Percentiles rank a stretch among this genome's conserved stretches.
Conservation (phyloP, 208 protist genomes). For the Wallacemonas sp. region DNA sequence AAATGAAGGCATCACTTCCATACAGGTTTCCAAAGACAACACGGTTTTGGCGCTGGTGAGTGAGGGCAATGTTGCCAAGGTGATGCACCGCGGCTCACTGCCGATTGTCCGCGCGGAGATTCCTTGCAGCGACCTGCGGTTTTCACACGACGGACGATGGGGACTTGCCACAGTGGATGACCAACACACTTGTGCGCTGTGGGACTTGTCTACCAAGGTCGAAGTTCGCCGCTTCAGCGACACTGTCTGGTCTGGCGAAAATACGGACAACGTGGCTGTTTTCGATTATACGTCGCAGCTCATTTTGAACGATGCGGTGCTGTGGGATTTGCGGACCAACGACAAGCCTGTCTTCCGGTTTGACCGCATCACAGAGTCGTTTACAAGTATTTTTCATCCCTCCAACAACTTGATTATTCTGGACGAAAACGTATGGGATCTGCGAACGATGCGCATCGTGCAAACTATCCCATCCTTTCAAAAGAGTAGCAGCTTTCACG, state of each 20-base stretch:
- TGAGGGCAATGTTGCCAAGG: conserved; percentile 21
- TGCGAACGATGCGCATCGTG: conserved; percentile 73
- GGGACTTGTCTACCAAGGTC: conserved; percentile 60
- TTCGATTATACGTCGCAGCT: conserved; percentile 77
- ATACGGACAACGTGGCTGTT: conserved; percentile 69
- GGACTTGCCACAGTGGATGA: conserved; percentile 64
- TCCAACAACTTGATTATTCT: conserved; percentile 71
- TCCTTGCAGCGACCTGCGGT: conserved; percentile 53
- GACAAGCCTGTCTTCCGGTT: conserved; percentile 80
- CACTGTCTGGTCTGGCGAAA: conserved; percentile 68
- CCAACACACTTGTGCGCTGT: conserved; percentile 59
- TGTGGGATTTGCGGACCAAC: conserved; percentile 78
- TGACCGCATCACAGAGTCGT: conserved; percentile 84
- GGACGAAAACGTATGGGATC: conserved; percentile 87
- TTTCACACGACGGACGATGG: conserved; percentile 65
- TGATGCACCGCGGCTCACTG: conserved; percentile 67
- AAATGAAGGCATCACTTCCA: conserved; percentile 54
- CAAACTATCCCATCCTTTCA: conserved; percentile 72
- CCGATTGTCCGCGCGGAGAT: conserved; percentile 58
- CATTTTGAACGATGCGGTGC: conserved; percentile 80
- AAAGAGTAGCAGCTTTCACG: conserved; percentile 76
- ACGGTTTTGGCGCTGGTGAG: conserved; percentile 61
- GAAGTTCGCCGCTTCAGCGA: conserved; percentile 69
- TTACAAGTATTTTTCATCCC: conserved; percentile 81
- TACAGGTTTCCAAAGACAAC: conserved; percentile 59